These are phyloP conservation scores for Amanita rubescens DNA, from an alignment of 768 basidiomycete species.

Conservation along the genomic window DNA sequence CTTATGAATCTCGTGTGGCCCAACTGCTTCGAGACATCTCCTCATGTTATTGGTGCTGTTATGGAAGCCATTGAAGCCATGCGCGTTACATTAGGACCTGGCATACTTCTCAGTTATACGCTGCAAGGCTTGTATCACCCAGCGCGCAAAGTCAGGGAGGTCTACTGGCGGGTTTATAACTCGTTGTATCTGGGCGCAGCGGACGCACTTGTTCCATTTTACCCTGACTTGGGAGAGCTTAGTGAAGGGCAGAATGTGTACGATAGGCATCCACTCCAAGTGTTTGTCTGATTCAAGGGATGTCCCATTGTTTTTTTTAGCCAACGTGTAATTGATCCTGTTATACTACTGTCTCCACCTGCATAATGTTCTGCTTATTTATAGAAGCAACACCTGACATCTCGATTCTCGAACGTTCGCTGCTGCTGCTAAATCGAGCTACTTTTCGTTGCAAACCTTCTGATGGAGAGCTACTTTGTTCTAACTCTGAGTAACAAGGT, in stretches of 20 bases:
- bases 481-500: too few relatives aligned
- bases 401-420: too few relatives aligned
- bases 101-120: conserved; percentile 85
- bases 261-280: conserved; percentile 77
- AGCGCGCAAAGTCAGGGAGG: conserved; percentile 93
- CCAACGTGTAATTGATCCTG: too few relatives aligned
- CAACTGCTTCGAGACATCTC: conserved; percentile 96
- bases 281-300: conserved; percentile 51
- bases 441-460: too few relatives aligned
- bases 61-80: conserved; percentile 99
- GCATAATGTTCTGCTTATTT: not conserved
- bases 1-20: conserved; percentile 99
- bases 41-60: conserved; percentile 96
- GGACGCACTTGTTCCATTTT: conserved; percentile 93
- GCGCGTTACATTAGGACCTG: conserved; percentile 92
- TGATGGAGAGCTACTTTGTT: too few relatives aligned
- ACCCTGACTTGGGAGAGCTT: conserved; percentile 84
- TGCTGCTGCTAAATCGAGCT: not conserved
- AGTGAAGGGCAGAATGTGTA: conserved; percentile 89
- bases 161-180: conserved; percentile 97
- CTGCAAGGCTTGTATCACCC: conserved; percentile 97
- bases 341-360: not conserved
- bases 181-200: conserved; percentile 85
- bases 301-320: not conserved
- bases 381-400: too few relatives aligned